Evolutionary conservation across 2,329 filamentous ascomycete species (phyloP).

Genomic region (Monosporascus sp.): DNA sequence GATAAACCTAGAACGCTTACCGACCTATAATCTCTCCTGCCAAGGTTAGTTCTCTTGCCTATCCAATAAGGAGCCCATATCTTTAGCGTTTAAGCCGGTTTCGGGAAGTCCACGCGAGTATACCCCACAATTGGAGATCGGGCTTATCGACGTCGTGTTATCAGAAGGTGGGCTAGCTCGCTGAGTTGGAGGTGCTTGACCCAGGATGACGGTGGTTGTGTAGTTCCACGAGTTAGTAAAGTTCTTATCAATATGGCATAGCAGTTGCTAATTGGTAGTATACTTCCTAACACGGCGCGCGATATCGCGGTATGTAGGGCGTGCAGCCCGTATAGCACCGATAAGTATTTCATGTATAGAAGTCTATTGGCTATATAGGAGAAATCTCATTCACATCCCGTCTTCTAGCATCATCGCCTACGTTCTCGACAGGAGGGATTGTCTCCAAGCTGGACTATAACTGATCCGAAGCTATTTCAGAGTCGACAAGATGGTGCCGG

Average conservation of each 20-base stretch:
- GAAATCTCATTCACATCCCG: not conserved
- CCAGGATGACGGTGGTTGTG: not conserved
- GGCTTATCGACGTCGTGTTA: slow-evolving; percentile 10
- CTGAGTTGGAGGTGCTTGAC: slow-evolving; percentile 5
- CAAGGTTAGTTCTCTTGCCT: slow-evolving; percentile 2
- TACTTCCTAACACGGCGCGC: not conserved
- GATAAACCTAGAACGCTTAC: not conserved
- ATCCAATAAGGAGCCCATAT: slow-evolving; percentile 3
- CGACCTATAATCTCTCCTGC: not conserved
- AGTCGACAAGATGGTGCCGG: slow-evolving; percentile 14
- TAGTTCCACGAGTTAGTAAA: not conserved
- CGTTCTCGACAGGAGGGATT: not conserved
- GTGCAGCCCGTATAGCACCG: not conserved
- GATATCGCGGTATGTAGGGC: not conserved
- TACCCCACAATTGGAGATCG: slow-evolving; percentile 19
- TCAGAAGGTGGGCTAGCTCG: not conserved
- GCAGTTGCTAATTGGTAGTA: not conserved
- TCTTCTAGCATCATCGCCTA: not conserved
- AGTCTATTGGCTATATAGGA: not conserved
- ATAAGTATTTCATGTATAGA: not conserved
- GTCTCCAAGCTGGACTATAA: not conserved
- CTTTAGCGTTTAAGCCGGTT: slow-evolving; percentile 14
- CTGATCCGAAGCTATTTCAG: not conserved
- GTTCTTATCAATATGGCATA: not conserved
- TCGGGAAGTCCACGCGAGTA: slow-evolving; percentile 20